Conservation (phyloP, 2,329 filamentous ascomycete species). For the Lasiodiplodia sp. region DNA sequence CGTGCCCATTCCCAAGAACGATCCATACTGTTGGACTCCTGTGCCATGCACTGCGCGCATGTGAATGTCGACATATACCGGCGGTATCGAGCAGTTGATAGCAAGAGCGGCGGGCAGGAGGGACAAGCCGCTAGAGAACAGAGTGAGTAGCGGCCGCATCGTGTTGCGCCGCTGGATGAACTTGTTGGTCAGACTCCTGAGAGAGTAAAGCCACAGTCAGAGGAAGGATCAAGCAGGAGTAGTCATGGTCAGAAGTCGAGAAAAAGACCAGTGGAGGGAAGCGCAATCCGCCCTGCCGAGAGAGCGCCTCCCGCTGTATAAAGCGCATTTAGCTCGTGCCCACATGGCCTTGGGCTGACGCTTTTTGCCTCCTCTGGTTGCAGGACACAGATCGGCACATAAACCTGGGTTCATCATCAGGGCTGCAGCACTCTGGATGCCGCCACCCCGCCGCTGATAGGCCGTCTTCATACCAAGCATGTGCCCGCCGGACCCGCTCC, state of each 20-base stretch:
- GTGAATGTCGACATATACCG: slow-evolving; percentile 55
- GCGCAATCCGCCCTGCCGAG: slow-evolving; percentile 1
- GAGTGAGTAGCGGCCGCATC: slow-evolving; percentile 42
- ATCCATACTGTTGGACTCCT: slow-evolving; percentile 51
- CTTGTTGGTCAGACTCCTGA: slow-evolving; percentile 10
- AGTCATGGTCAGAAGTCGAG: slow-evolving; percentile 17
- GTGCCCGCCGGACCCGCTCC: slow-evolving; percentile 9
- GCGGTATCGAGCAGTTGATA: slow-evolving; percentile 47
- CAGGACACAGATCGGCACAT: slow-evolving; percentile 12
- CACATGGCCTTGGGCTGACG: slow-evolving; percentile 7
- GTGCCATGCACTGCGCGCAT: slow-evolving; percentile 51
- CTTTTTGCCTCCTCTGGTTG: background rate
- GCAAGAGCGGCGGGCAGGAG: slow-evolving; percentile 47
- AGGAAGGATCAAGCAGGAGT: slow-evolving; percentile 21
- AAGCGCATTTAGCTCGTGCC: slow-evolving; percentile 6
- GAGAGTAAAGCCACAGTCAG: slow-evolving; percentile 19
- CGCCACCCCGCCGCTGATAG: slow-evolving; percentile 21
- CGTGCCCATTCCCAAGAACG: slow-evolving; percentile 53
- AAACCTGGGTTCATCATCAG: slow-evolving; percentile 4
- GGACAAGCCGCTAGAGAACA: slow-evolving; percentile 43
- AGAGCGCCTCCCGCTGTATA: slow-evolving; percentile 21
- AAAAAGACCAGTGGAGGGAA: background rate
- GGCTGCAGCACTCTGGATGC: slow-evolving; percentile 5
- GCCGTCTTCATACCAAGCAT: background rate
- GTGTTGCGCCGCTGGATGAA: slow-evolving; percentile 1